Percentiles rank a stretch among this genome's conserved stretches.
Conservation (phyloP, 2,329 filamentous ascomycete species). For the Hypoxylon sp. region DNA sequence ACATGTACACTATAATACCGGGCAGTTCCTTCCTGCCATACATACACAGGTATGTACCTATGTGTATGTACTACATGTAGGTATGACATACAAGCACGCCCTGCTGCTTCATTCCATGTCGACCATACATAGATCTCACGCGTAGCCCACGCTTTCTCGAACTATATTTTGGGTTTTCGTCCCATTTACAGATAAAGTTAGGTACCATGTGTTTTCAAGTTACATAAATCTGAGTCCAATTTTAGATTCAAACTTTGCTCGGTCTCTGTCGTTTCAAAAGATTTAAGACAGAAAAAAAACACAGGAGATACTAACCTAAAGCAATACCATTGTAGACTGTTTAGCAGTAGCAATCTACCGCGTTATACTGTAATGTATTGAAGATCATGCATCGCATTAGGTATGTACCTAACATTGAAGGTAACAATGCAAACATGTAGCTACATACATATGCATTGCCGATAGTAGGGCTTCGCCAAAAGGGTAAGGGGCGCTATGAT, state of each 20-base stretch:
- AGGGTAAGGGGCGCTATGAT: conserved; percentile 36
- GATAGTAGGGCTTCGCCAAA: conserved; percentile 27
- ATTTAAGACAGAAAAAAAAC: neutral
- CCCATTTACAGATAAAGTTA: neutral
- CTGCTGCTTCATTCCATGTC: conserved; percentile 11
- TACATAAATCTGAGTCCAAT: neutral
- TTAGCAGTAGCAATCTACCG: neutral
- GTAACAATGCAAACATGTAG: neutral
- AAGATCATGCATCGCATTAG: neutral
- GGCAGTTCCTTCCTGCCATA: conserved; percentile 23
- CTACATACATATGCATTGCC: conserved; percentile 16
- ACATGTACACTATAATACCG: conserved; percentile 34
- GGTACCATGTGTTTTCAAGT: neutral
- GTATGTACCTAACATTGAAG: neutral
- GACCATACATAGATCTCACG: neutral
- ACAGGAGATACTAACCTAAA: neutral
- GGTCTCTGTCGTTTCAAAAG: neutral
- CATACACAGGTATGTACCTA: conserved; percentile 3
- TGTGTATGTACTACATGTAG: no score
- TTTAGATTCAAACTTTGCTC: neutral
- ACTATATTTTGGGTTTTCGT: neutral
- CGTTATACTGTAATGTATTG: neutral
- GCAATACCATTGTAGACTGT: neutral
- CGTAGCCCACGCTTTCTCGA: conserved; percentile 11
- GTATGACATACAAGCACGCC: conserved; percentile 14